A percentile compares a stretch with the other conserved stretches of the same genome.
These are phyloP conservation scores for Fonsecaea pugnacius DNA, from an alignment of 2,329 filamentous ascomycete genomes.

Conservation along the genomic window DNA sequence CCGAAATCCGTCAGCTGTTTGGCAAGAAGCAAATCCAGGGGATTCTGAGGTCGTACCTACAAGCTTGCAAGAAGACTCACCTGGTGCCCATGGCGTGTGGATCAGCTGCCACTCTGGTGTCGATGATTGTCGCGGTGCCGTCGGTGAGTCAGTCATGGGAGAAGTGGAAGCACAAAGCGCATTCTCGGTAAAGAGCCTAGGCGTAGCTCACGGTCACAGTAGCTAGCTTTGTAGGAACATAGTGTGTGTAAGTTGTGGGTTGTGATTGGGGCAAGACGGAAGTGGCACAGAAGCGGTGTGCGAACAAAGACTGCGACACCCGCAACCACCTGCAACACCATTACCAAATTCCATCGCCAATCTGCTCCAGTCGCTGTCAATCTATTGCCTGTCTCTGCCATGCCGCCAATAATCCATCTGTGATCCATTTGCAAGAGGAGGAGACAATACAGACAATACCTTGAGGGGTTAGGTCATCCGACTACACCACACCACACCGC, in stretches of 20 bases:
- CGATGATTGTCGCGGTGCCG: slow-evolving; percentile 14
- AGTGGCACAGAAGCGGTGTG: background rate
- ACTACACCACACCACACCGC: slow-evolving; percentile 3
- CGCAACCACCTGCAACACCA: background rate
- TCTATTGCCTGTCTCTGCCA: background rate
- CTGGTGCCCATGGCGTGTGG: slow-evolving; percentile 28
- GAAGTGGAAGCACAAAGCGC: slow-evolving; percentile 17
- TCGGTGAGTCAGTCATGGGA: slow-evolving; percentile 7
- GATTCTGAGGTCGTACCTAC: slow-evolving; percentile 39
- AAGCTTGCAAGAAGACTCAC: slow-evolving; percentile 36
- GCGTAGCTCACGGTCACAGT: background rate
- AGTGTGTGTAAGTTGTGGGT: background rate
- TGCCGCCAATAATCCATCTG: background rate
- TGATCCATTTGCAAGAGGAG: background rate
- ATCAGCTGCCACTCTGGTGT: slow-evolving; percentile 13
- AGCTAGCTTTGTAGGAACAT: background rate
- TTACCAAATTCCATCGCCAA: background rate
- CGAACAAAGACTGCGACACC: background rate
- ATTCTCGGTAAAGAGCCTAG: slow-evolving; percentile 1
- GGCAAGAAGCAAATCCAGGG: slow-evolving; percentile 33
- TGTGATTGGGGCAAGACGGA: background rate
- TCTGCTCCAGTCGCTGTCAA: background rate
- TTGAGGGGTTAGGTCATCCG: background rate
- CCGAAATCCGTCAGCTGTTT: slow-evolving; percentile 39
- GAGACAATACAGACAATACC: background rate